Evolutionary conservation across 2,329 filamentous ascomycete species (phyloP).

Genomic region (Grosmannia clavigera): DNA sequence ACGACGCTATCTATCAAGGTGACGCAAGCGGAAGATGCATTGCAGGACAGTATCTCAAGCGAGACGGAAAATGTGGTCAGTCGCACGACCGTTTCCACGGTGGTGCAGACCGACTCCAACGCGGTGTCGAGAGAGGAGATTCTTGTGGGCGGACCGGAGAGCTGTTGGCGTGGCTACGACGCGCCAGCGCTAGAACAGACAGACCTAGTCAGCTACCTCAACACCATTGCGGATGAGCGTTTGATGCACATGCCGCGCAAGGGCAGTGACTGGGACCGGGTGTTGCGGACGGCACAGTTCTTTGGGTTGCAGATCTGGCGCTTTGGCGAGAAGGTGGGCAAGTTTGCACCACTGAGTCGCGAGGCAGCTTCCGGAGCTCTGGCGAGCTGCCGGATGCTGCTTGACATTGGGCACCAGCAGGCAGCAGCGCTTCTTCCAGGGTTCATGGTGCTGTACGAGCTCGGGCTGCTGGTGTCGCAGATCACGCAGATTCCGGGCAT

Average conservation of each 20-base stretch:
- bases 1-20: background rate
- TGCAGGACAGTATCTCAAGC: background rate
- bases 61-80: background rate
- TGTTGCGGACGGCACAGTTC: slow-evolving; percentile 27
- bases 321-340: slow-evolving; percentile 21
- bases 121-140: background rate
- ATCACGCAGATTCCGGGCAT: slow-evolving; percentile 24
- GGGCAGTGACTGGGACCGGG: slow-evolving; percentile 28
- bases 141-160: background rate
- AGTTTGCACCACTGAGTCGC: slow-evolving; percentile 16
- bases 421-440: slow-evolving; percentile 25
- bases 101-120: background rate
- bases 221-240: slow-evolving; percentile 25
- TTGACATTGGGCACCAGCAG: slow-evolving; percentile 27
- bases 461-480: slow-evolving; percentile 24
- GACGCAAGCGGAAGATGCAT: background rate
- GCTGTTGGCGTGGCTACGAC: slow-evolving; percentile 16
- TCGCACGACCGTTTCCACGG: background rate
- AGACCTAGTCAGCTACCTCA: slow-evolving; percentile 20
- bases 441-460: slow-evolving; percentile 26
- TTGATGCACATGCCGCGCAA: slow-evolving; percentile 27
- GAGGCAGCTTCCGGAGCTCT: slow-evolving; percentile 20
- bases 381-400: slow-evolving; percentile 24
- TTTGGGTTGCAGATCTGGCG: slow-evolving; percentile 26
- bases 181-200: slow-evolving; percentile 15